Evolutionary conservation across 305 asterid genomes (phyloP).

Genomic region (Fraxinus angustifolia): DNA sequence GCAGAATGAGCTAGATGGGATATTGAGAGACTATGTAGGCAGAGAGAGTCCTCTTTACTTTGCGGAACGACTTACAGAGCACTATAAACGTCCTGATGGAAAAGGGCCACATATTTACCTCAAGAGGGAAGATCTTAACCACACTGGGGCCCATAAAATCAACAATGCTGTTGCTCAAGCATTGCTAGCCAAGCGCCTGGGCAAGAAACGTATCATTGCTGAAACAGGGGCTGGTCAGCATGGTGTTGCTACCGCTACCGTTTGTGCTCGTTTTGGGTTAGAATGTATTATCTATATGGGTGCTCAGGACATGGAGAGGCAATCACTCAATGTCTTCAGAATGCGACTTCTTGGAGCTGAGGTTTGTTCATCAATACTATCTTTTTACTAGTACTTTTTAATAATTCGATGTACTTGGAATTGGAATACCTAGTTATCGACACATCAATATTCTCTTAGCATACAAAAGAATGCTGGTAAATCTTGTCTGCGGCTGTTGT

Average conservation of each 20-base stretch:
- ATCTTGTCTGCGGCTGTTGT: not conserved
- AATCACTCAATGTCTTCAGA: slow-evolving; percentile 83
- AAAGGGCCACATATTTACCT: slow-evolving; percentile 79
- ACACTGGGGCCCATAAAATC: slow-evolving; percentile 94
- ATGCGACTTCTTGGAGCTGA: slow-evolving; percentile 98
- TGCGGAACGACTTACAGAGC: slow-evolving; percentile 84
- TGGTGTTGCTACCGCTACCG: slow-evolving; percentile 96
- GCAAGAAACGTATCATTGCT: slow-evolving; percentile 86
- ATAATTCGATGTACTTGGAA: not conserved
- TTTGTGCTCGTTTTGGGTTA: slow-evolving; percentile 93
- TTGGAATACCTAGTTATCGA: not conserved
- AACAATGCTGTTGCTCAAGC: slow-evolving; percentile 94
- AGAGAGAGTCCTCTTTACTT: slow-evolving; percentile 92
- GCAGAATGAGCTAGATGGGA: slow-evolving; percentile 79
- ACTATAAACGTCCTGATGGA: slow-evolving; percentile 63
- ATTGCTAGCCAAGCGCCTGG: slow-evolving; percentile 87
- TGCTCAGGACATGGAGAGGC: slow-evolving; percentile 98
- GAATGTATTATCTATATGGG: slow-evolving; percentile 86
- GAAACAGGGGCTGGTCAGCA: slow-evolving; percentile 99
- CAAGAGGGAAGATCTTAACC: slow-evolving; percentile 93
- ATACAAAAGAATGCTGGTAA: not conserved
- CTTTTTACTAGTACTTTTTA: slow-evolving; percentile 16
- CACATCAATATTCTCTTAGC: not conserved
- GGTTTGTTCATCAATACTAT: slow-evolving; percentile 43
- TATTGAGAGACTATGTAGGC: slow-evolving; percentile 90